Conservation (phyloP, 768 basidiomycete genomes). For the Rhodocollybia butyracea region DNA sequence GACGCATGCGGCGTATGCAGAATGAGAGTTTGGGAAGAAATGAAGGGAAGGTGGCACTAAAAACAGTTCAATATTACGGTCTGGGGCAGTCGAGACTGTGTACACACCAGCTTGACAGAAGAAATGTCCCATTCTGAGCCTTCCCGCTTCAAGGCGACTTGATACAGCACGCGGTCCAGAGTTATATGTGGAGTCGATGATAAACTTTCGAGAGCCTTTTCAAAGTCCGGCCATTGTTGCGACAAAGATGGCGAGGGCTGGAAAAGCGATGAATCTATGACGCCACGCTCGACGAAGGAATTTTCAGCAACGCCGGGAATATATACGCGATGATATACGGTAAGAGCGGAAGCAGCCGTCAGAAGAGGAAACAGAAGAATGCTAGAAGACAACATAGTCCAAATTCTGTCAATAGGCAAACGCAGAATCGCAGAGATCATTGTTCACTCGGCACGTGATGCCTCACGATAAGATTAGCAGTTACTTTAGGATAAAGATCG, state of each 20-base stretch:
- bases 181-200: slow-evolving; percentile 19
- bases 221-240: slow-evolving; percentile 45
- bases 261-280: slow-evolving; percentile 34
- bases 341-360: slow-evolving; percentile 18
- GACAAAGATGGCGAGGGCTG: slow-evolving; percentile 37
- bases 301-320: slow-evolving; percentile 39
- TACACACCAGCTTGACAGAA: slow-evolving; percentile 57
- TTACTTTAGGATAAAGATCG: not conserved
- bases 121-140: slow-evolving; percentile 53
- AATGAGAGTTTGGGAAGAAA: slow-evolving; percentile 52
- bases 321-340: slow-evolving; percentile 50
- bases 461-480: too few species aligned
- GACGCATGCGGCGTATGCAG: slow-evolving; percentile 46
- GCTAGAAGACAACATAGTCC: slow-evolving; percentile 14
- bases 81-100: slow-evolving; percentile 2
- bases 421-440: too few species aligned
- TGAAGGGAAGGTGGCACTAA: slow-evolving; percentile 66
- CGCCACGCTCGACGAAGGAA: slow-evolving; percentile 42
- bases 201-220: slow-evolving; percentile 24
- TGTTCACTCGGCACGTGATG: too few species aligned
- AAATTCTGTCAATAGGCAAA: too few species aligned
- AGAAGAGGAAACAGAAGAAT: slow-evolving; percentile 15
- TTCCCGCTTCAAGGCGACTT: slow-evolving; percentile 61
- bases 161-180: slow-evolving; percentile 53
- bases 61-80: slow-evolving; percentile 5